These are phyloP conservation scores for Fusarium napiforme DNA, from an alignment of 2,329 filamentous ascomycete species.

Conservation along the genomic window DNA sequence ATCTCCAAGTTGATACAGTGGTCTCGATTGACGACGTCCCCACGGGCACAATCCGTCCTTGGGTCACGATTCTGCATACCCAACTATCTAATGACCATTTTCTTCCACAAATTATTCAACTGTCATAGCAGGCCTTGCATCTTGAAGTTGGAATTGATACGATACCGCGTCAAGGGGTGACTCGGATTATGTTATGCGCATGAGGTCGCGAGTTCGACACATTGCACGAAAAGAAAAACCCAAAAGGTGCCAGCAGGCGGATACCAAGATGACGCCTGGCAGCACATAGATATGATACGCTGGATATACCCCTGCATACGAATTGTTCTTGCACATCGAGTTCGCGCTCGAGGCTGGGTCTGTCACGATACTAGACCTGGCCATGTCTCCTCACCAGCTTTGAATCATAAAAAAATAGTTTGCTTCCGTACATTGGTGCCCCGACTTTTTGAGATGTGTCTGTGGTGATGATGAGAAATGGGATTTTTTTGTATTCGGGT, in stretches of 20 bases:
- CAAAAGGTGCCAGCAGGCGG: slow-evolving; percentile 40
- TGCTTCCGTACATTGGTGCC: slow-evolving; percentile 34
- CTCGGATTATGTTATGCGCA: slow-evolving; percentile 33
- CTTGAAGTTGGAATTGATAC: slow-evolving; percentile 40
- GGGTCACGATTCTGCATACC: slow-evolving; percentile 34
- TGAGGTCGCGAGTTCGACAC: slow-evolving; percentile 33
- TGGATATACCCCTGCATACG: slow-evolving; percentile 48
- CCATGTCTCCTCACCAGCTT: slow-evolving; percentile 40
- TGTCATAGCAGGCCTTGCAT: slow-evolving; percentile 46
- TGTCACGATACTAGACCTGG: slow-evolving; percentile 44
- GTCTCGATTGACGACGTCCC: slow-evolving; percentile 19
- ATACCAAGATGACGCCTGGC: slow-evolving; percentile 39
- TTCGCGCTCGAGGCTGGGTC: slow-evolving; percentile 42
- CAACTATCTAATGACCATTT: slow-evolving; percentile 45
- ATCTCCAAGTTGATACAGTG: slow-evolving; percentile 14
- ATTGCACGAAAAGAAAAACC: slow-evolving; percentile 26
- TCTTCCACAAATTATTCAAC: slow-evolving; percentile 39
- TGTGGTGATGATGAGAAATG: slow-evolving; percentile 4
- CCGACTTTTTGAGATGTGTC: slow-evolving; percentile 14
- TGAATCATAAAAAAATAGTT: slow-evolving; percentile 42
- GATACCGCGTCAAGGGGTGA: slow-evolving; percentile 34
- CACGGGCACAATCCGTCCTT: slow-evolving; percentile 19
- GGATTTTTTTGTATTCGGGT: slow-evolving; percentile 5
- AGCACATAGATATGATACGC: slow-evolving; percentile 47
- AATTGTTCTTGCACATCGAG: slow-evolving; percentile 43